Percentiles rank a stretch among this genome's conserved stretches.
phyloP scores from a whole-genome alignment of 2,329 filamentous ascomycete genomes.

The Trichoderma atrobrunneum region DNA sequence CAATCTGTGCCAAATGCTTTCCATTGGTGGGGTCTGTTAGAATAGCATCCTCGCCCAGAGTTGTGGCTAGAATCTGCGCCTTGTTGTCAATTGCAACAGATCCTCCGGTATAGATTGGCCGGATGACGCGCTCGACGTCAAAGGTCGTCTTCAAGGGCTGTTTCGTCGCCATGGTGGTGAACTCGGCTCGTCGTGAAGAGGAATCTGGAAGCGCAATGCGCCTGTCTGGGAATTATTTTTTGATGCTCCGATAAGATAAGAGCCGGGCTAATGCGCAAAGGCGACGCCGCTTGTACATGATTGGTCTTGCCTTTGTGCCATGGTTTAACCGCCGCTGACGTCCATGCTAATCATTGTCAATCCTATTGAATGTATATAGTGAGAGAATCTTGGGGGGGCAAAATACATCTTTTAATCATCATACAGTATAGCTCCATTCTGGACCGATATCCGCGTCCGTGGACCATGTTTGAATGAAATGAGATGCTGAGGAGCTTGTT shows the following conservation, averaged over 20 bases:
- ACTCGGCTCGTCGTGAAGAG: neutral
- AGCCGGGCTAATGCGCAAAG: neutral
- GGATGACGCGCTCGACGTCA: conserved; percentile 75
- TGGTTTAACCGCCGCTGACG: neutral
- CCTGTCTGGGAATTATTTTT: conserved; percentile 20
- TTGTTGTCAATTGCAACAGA: conserved; percentile 78
- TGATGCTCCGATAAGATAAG: conserved; percentile 1
- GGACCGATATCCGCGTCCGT: neutral
- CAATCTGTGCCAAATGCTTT: conserved; percentile 76
- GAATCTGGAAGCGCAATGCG: neutral
- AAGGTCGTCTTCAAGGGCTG: conserved; percentile 81
- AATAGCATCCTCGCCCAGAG: conserved; percentile 86
- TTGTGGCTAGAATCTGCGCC: conserved; percentile 80
- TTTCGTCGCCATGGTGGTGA: conserved; percentile 53
- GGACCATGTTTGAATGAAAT: conserved; percentile 5
- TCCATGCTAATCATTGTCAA: neutral
- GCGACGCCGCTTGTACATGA: neutral
- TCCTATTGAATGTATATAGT: neutral
- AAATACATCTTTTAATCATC: neutral
- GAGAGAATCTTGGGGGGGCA: neutral
- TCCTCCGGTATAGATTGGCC: conserved; percentile 92
- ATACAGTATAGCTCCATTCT: neutral
- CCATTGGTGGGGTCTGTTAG: conserved; percentile 83
- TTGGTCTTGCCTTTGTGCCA: neutral
- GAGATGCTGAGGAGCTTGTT: neutral